These are phyloP conservation scores for Testicularia cyperi DNA, from an alignment of 1,284 basidiomycete species.

Conservation along the genomic window DNA sequence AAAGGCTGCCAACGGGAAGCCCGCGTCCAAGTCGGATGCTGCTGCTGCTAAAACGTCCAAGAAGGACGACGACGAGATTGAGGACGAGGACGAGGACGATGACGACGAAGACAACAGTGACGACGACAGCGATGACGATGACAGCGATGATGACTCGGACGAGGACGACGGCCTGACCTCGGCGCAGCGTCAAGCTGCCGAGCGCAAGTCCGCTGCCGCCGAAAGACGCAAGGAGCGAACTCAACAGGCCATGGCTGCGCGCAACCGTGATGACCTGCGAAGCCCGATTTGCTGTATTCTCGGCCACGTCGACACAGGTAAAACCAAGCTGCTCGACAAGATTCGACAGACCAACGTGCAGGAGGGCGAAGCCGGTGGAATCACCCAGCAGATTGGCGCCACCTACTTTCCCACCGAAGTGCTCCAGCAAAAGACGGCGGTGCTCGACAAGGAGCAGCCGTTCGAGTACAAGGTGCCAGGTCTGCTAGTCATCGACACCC, in stretches of 20 bases:
- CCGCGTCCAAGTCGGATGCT: constrained; percentile 17
- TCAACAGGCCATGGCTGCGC: constrained; percentile 81
- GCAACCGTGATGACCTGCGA: constrained; percentile 85
- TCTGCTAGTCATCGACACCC: constrained; percentile 94
- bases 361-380: constrained; percentile 99
- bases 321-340: constrained; percentile 98
- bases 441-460: constrained; percentile 79
- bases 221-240: constrained; percentile 77
- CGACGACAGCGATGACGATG: constrained; percentile 66
- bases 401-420: constrained; percentile 99
- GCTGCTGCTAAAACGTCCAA: constrained; percentile 8
- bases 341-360: constrained; percentile 99
- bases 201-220: constrained; percentile 80
- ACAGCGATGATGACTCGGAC: constrained; percentile 61
- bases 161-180: constrained; percentile 60
- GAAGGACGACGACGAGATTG: constrained; percentile 9
- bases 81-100: constrained; percentile 59
- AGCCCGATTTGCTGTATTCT: constrained; percentile 99
- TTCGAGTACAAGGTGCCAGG: constrained; percentile 97
- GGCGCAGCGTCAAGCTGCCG: constrained; percentile 67
- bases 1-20: constrained; percentile 14
- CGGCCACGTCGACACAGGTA: constrained; percentile 99
- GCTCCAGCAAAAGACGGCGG: constrained; percentile 86
- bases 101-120: constrained; percentile 64
- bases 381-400: constrained; percentile 99